Percentiles rank a stretch among this genome's conserved stretches.
Evolutionary conservation across 2,329 filamentous ascomycete species (phyloP).

Genomic region (Chaetothyriales sp.): DNA sequence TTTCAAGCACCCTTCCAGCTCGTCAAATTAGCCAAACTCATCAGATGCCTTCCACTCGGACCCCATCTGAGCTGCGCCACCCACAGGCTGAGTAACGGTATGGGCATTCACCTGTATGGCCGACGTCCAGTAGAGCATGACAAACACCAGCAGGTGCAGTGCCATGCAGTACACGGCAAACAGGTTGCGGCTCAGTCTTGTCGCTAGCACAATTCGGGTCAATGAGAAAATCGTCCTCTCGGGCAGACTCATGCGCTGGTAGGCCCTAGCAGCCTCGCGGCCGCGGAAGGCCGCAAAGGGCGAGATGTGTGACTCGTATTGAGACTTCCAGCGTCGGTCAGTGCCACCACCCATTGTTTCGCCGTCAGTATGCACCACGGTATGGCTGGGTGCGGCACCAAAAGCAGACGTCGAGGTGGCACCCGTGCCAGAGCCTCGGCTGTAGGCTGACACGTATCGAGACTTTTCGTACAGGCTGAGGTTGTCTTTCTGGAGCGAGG

Average conservation of each 20-base stretch:
- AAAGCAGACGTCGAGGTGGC: constrained; percentile 50
- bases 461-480: constrained; percentile 95
- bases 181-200: constrained; percentile 76
- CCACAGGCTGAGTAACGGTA: constrained; percentile 38
- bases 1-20: too few species aligned
- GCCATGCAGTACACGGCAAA: constrained; percentile 87
- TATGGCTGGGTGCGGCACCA: constrained; percentile 59
- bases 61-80: constrained; percentile 17
- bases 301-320: constrained; percentile 89
- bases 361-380: constrained; percentile 49
- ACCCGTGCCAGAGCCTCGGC: constrained; percentile 49
- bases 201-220: constrained; percentile 80
- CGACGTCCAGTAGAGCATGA: constrained; percentile 74
- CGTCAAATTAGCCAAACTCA: background rate
- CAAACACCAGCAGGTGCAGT: constrained; percentile 75
- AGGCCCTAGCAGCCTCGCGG: constrained; percentile 79
- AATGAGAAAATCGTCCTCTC: constrained; percentile 84
- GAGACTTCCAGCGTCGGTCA: constrained; percentile 73
- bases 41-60: background rate
- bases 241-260: constrained; percentile 83
- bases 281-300: constrained; percentile 92
- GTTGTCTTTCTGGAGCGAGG: constrained; percentile 89
- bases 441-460: constrained; percentile 88
- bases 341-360: constrained; percentile 52
- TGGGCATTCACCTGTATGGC: constrained; percentile 52